phyloP scores from a whole-genome alignment of 208 protist genomes.

The Leishmania aethiopica region DNA sequence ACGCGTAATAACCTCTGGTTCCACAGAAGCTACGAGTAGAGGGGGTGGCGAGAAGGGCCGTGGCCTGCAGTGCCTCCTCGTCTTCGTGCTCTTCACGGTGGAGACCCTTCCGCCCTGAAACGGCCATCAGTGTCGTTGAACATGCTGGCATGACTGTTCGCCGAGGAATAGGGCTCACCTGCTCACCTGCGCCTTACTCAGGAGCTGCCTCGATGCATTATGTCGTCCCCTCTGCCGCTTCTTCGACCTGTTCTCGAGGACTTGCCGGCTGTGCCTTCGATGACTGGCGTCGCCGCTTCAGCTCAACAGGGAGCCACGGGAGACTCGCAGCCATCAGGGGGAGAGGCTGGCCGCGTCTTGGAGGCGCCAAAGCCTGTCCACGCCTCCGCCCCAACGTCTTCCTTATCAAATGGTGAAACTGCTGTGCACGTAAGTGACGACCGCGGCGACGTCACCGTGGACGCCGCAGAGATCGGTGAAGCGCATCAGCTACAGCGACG shows the following conservation, averaged over 20 bases:
- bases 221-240: background rate
- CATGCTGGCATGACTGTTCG: background rate
- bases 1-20: background rate
- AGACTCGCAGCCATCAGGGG: background rate
- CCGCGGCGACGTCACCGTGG: background rate
- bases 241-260: background rate
- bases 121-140: background rate
- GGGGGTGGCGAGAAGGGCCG: background rate
- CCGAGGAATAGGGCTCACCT: background rate
- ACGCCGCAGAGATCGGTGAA: background rate
- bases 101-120: background rate
- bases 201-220: background rate
- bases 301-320: background rate
- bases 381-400: conserved; percentile 1
- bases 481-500: background rate
- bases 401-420: conserved; percentile 14
- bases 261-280: background rate
- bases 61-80: background rate
- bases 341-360: background rate
- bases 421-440: background rate
- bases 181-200: background rate
- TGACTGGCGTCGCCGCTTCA: background rate
- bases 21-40: background rate
- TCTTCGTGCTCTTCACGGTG: background rate
- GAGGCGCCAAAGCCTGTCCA: background rate